These are phyloP conservation scores for Ophiostoma piceae DNA, from an alignment of 2,329 filamentous ascomycete species.

Conservation along the genomic window DNA sequence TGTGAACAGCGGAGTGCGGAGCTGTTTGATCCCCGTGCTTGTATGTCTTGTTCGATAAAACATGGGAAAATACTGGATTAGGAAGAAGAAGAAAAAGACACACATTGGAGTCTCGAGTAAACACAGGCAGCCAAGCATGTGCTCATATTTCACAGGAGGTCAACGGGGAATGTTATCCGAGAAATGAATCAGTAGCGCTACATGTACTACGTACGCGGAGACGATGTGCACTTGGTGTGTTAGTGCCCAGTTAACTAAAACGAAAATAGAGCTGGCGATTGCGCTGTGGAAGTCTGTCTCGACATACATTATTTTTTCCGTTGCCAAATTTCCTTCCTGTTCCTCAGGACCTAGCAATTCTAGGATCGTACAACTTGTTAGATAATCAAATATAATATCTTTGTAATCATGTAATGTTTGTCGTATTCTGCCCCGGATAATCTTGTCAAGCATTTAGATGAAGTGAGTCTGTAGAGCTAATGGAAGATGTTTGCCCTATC, in stretches of 20 bases:
- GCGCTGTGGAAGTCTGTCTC: too few species aligned
- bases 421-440: background rate
- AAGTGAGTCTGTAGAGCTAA: background rate
- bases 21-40: background rate
- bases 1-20: background rate
- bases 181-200: background rate
- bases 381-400: too few species aligned
- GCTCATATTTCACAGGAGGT: background rate
- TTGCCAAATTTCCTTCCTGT: too few species aligned
- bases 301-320: too few species aligned
- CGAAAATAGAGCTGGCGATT: background rate
- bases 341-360: too few species aligned
- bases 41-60: background rate
- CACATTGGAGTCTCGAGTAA: background rate
- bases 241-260: background rate
- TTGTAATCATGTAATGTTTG: background rate
- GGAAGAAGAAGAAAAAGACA: too few species aligned
- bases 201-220: background rate
- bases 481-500: constrained; percentile 6
- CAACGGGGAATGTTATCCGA: background rate
- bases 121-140: background rate
- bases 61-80: too few species aligned
- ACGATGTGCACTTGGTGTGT: background rate
- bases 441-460: background rate
- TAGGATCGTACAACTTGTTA: too few species aligned